Base-by-base conservation (phyloP, 106 monocot genomes). In the Gastrodia elata region DNA sequence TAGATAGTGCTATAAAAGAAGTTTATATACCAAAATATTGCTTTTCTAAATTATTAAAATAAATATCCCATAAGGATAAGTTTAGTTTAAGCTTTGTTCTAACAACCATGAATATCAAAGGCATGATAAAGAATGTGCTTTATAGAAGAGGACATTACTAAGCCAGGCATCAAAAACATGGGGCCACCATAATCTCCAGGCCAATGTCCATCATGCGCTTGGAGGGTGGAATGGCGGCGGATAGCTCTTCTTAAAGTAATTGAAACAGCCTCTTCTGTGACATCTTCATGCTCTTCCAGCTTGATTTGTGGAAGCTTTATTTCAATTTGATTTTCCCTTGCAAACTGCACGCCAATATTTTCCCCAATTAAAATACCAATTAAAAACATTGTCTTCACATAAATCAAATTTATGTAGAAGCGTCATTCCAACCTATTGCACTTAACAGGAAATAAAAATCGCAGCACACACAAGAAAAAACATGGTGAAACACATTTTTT, bases 191-290 rank as follows among this genome's bases (percentile, higher is more conserved):
- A 94, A 64, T 94, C 94, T 30, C 94, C 94, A 25, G 89, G 78
- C 94, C 94, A 94, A 67, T 94, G 94, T 11, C 94, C 94, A 80
- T 94, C 94, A 39, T 84, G 83, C 27, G 89, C 83, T 76, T 94
- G 94, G 25, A 94, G 76, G 39, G 89, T 83, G 16, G 91, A 91
- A 72, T 74, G 75, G 57, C 81, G 76, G 65, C 57, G 77, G 39
- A 94, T 73, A 24, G 87, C 88, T 68, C 85, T 81, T 74, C 84
- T 87, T 42, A 95, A 72, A 8, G 89, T 75, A 1, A 65, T 80
- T 5, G 70, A 65, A 8, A 91, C 85, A n/a, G 73, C 87, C 73
- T 91, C 91, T 44, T 91, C 87, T 10, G 89, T 83, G 40, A 91
- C 76, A 22, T 80, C 76, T 57, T 91, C 87, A 44, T 89, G 74